Conservation (phyloP, 345 rosid genomes). For the Mangifera indica region DNA sequence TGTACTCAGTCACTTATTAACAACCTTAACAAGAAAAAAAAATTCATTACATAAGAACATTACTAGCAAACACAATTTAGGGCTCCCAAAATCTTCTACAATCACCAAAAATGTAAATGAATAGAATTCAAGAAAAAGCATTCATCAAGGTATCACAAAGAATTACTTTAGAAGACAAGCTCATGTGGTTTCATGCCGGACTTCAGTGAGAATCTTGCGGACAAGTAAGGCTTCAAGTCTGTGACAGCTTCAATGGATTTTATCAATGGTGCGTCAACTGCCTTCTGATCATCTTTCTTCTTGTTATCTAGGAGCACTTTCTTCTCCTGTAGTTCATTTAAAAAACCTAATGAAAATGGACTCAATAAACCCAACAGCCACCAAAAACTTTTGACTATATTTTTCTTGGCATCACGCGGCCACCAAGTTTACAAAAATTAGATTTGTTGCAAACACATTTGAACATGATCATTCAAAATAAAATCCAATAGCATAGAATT, state of each 20-base stretch:
- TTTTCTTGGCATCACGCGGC: background rate
- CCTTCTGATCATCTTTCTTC: constrained; percentile 86
- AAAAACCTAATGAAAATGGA: background rate
- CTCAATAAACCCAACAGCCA: background rate
- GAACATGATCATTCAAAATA: background rate
- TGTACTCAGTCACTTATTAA: no score
- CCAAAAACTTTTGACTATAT: background rate
- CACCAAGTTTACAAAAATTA: background rate
- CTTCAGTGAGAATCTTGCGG: constrained; percentile 73
- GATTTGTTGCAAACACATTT: background rate
- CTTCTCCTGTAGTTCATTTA: constrained; percentile 48
- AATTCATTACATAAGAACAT: background rate
- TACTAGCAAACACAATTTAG: background rate
- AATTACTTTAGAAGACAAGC: constrained; percentile 55
- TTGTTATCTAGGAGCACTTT: constrained; percentile 57
- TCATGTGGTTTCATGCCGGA: constrained; percentile 84
- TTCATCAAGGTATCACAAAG: background rate
- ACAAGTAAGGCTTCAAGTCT: constrained; percentile 67
- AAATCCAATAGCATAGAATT: background rate
- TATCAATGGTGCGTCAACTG: constrained; percentile 59
- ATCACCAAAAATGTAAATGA: constrained; percentile 6
- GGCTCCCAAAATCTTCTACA: background rate
- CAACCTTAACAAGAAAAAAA: background rate
- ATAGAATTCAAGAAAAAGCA: constrained; percentile 4
- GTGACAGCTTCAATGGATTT: constrained; percentile 65